Conservation (phyloP, 31 red algal species). For the Odonthalia washingtoniensis region DNA sequence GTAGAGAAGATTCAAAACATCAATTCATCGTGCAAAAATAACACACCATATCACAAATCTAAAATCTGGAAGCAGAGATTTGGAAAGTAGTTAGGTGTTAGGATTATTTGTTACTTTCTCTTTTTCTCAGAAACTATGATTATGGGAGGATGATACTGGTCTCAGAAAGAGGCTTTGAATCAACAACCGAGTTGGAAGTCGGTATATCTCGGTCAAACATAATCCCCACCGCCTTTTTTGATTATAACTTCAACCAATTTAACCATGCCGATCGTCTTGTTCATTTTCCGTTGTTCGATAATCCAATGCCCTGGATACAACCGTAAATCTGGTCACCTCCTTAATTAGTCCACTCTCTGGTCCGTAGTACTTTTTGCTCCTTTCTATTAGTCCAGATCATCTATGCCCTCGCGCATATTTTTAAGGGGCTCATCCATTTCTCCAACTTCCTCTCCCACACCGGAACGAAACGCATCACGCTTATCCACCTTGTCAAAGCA, state of each 20-base stretch:
- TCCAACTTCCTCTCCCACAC: constrained; percentile 44
- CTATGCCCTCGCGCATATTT: constrained; percentile 37
- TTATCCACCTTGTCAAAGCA: constrained; percentile 5
- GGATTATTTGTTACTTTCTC: too few relatives aligned
- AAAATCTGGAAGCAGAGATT: too few relatives aligned
- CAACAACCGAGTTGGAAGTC: too few relatives aligned
- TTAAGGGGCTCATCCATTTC: constrained; percentile 38
- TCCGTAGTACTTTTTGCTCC: constrained; percentile 11
- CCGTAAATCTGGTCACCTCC: neutral
- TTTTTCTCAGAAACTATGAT: too few relatives aligned
- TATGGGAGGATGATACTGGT: neutral
- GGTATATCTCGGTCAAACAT: too few relatives aligned
- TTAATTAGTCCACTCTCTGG: constrained; percentile 28
- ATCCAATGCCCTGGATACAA: too few relatives aligned
- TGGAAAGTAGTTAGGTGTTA: too few relatives aligned
- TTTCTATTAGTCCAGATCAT: constrained; percentile 12
- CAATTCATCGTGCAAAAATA: too few relatives aligned
- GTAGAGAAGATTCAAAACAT: too few relatives aligned
- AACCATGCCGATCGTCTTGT: neutral
- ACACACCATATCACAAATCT: too few relatives aligned
- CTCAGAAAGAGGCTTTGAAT: neutral
- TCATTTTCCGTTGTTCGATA: too few relatives aligned
- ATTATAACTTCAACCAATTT: neutral
- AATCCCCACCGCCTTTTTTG: neutral
- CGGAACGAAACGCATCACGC: neutral